phyloP scores from a whole-genome alignment of 352 stramenopile genomes.

The Pythium myriotylum region DNA sequence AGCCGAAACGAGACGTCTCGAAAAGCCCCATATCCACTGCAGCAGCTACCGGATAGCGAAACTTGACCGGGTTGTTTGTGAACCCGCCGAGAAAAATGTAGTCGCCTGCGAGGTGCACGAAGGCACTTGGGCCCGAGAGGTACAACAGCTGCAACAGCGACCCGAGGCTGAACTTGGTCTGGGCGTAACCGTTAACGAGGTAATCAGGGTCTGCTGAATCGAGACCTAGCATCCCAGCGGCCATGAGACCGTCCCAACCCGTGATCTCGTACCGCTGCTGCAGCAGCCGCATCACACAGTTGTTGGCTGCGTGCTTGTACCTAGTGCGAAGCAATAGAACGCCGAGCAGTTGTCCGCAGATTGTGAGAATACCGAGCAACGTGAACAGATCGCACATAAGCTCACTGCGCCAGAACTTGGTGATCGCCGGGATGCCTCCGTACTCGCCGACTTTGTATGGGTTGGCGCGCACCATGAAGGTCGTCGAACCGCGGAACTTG shows the following conservation, averaged over 20 bases:
- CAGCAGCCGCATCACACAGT: conserved; percentile 25
- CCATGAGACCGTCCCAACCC: conserved; percentile 43
- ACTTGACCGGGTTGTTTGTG: no score
- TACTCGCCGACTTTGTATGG: conserved; percentile 23
- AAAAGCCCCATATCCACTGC: no score
- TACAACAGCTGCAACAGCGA: conserved; percentile 31
- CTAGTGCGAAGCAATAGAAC: conserved; percentile 17
- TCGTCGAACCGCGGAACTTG: conserved; percentile 19
- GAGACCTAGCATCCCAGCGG: conserved; percentile 37
- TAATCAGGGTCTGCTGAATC: conserved; percentile 10
- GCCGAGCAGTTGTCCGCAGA: conserved; percentile 10
- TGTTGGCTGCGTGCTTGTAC: conserved; percentile 21
- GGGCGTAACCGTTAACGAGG: conserved; percentile 15
- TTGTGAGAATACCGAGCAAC: conserved; percentile 9
- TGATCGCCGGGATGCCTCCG: conserved; percentile 22
- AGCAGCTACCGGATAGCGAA: no score
- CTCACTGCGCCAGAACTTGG: conserved; percentile 36
- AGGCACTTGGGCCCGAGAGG: conserved; percentile 26
- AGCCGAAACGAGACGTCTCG: no score
- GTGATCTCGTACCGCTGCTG: conserved; percentile 38
- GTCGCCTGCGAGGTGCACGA: conserved; percentile 31
- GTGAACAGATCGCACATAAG: conserved; percentile 30
- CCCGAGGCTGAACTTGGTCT: conserved; percentile 17
- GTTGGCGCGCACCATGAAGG: conserved; percentile 22
- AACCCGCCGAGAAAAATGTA: no score